A percentile compares a stretch with the other conserved stretches of the same genome.
phyloP scores from a whole-genome alignment of 108 stramenopile species.

The Pseudonitzschia delicatissima region DNA sequence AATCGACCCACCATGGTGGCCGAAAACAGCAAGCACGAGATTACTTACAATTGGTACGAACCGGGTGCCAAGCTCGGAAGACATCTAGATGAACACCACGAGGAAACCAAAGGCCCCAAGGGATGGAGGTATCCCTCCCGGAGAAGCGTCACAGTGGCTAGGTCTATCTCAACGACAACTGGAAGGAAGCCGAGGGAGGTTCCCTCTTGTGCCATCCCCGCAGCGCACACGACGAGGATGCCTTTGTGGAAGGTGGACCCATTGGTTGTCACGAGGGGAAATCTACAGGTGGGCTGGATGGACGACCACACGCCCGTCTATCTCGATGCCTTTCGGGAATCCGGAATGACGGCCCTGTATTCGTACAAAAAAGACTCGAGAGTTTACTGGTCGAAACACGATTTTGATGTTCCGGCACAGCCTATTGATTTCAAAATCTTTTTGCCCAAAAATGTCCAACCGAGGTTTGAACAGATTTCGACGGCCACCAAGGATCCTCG shows the following conservation, averaged over 20 bases:
- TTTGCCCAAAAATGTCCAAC: conserved; percentile 8
- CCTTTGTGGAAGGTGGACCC: conserved; percentile 24
- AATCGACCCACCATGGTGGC: conserved; percentile 14
- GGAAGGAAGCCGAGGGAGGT: conserved; percentile 40
- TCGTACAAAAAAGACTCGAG: background rate
- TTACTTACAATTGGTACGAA: conserved; percentile 35
- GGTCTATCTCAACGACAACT: conserved; percentile 50
- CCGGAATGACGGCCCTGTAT: background rate
- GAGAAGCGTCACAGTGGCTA: conserved; percentile 50
- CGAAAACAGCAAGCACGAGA: conserved; percentile 13
- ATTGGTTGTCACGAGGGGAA: conserved; percentile 24
- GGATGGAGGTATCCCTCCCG: conserved; percentile 51
- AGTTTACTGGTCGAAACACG: background rate
- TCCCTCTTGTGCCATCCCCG: conserved; percentile 33
- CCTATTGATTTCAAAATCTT: conserved; percentile 37
- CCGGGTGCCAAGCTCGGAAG: conserved; percentile 24
- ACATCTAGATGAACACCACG: conserved; percentile 57
- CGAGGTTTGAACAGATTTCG: conserved; percentile 40
- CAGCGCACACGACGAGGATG: background rate
- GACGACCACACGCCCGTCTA: conserved; percentile 29
- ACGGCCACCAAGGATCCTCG: conserved; percentile 34
- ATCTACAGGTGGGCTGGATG: conserved; percentile 60
- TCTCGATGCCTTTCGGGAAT: conserved; percentile 35
- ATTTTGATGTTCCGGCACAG: conserved; percentile 42
- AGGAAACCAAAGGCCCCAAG: conserved; percentile 50